Evolutionary conservation across 176 grass and related monocot genomes (phyloP).

Genomic region (Lolium rigidum): DNA sequence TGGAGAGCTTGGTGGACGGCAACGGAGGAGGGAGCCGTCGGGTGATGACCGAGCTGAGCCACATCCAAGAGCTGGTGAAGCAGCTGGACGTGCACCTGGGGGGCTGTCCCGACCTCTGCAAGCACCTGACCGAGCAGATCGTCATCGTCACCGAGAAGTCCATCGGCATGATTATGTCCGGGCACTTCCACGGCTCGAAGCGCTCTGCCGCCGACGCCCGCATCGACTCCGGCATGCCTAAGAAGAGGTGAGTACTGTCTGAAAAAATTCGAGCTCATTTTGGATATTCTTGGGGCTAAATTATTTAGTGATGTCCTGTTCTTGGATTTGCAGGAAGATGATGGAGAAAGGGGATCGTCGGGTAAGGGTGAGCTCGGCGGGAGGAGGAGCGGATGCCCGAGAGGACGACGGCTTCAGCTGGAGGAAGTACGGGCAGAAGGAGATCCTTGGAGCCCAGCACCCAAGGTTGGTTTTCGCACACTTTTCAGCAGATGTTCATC

Average conservation of each 20-base stretch:
- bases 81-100: conserved; percentile 57
- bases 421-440: conserved; percentile 92
- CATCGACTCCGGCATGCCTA: conserved; percentile 40
- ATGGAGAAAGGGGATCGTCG: conserved; percentile 43
- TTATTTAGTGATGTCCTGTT: neutral
- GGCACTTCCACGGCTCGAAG: neutral
- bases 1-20: conserved; percentile 32
- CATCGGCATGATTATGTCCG: conserved; percentile 55
- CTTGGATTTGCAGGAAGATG: conserved; percentile 47
- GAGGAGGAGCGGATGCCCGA: conserved; percentile 6
- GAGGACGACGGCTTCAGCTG: conserved; percentile 74
- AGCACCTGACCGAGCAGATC: conserved; percentile 48
- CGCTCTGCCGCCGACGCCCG: neutral
- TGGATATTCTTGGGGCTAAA: neutral
- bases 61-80: conserved; percentile 55
- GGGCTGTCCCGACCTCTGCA: conserved; percentile 40
- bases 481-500: neutral
- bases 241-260: conserved; percentile 40
- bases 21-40: conserved; percentile 30
- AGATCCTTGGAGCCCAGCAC: conserved; percentile 68
- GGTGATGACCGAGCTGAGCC: conserved; percentile 54
- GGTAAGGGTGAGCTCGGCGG: conserved; percentile 51
- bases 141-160: conserved; percentile 46
- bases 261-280: neutral
- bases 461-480: conserved; percentile 56